These are phyloP conservation scores for Pontederia crassipes DNA, from an alignment of 176 grass and related monocot genomes.

Conservation along the genomic window DNA sequence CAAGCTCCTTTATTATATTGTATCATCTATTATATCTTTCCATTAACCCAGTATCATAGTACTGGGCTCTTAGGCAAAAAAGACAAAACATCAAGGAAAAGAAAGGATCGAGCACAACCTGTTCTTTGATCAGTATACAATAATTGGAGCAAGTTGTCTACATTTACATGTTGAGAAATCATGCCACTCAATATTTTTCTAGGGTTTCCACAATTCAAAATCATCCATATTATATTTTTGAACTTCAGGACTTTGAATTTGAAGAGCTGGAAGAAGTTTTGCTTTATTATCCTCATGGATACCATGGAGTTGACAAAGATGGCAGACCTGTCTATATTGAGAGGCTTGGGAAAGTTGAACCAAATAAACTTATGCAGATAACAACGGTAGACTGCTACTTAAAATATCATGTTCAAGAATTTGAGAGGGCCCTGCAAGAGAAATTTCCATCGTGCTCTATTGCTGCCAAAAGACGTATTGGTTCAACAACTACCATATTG, in stretches of 20 bases:
- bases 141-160: no score
- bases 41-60: no score
- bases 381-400: conserved; percentile 87
- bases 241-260: conserved; percentile 83
- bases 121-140: no score
- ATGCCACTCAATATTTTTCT: not conserved
- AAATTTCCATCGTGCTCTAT: conserved; percentile 92
- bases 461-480: conserved; percentile 87
- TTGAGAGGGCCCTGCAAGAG: conserved; percentile 89
- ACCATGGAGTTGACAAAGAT: conserved; percentile 75
- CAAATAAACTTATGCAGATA: conserved; percentile 71
- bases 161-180: no score
- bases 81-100: no score
- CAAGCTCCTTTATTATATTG: no score
- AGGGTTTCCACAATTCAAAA: not conserved
- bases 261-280: conserved; percentile 70
- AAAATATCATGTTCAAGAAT: conserved; percentile 98
- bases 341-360: conserved; percentile 89
- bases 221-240: not conserved
- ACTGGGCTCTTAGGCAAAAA: no score
- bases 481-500: conserved; percentile 77
- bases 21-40: no score
- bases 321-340: conserved; percentile 89
- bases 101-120: no score
- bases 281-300: conserved; percentile 80